Percentiles rank a stretch among this genome's conserved stretches.
Conservation (phyloP, 129 eudicot species). For the Cynara cardunculus region DNA sequence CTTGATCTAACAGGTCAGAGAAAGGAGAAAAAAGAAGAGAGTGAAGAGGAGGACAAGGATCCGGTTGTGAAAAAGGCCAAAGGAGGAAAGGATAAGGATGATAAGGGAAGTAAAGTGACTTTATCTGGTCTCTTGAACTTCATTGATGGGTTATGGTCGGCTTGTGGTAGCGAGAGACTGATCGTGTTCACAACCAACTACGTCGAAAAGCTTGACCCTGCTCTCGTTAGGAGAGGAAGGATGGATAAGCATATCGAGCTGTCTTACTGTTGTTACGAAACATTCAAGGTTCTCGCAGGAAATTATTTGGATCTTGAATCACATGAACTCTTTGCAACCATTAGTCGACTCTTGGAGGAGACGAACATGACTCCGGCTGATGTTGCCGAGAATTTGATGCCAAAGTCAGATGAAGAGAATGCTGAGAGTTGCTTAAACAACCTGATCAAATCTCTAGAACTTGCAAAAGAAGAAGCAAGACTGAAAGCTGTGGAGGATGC, state of each 20-base stretch:
- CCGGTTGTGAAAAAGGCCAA: slow-evolving; percentile 6
- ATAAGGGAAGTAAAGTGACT: slow-evolving; percentile 44
- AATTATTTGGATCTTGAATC: slow-evolving; percentile 38
- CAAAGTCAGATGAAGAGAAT: slow-evolving; percentile 43
- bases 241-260: slow-evolving; percentile 44
- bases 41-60: slow-evolving; percentile 27
- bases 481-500: slow-evolving; percentile 34
- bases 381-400: slow-evolving; percentile 64
- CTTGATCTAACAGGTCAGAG: slow-evolving; percentile 55
- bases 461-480: slow-evolving; percentile 45
- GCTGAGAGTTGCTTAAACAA: slow-evolving; percentile 39
- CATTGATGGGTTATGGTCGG: slow-evolving; percentile 65
- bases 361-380: slow-evolving; percentile 57
- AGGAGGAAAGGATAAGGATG: slow-evolving; percentile 2
- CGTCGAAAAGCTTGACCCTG: slow-evolving; percentile 41
- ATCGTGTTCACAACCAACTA: slow-evolving; percentile 59
- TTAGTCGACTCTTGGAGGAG: slow-evolving; percentile 17
- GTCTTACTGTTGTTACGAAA: slow-evolving; percentile 32
- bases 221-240: slow-evolving; percentile 33
- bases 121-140: slow-evolving; percentile 50
- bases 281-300: slow-evolving; percentile 30
- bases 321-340: slow-evolving; percentile 25
- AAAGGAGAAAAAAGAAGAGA: slow-evolving; percentile 31
- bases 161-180: slow-evolving; percentile 57
- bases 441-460: slow-evolving; percentile 40